These are phyloP conservation scores for Talaromyces marneffei DNA, from an alignment of 2,329 filamentous ascomycete species.

Conservation along the genomic window DNA sequence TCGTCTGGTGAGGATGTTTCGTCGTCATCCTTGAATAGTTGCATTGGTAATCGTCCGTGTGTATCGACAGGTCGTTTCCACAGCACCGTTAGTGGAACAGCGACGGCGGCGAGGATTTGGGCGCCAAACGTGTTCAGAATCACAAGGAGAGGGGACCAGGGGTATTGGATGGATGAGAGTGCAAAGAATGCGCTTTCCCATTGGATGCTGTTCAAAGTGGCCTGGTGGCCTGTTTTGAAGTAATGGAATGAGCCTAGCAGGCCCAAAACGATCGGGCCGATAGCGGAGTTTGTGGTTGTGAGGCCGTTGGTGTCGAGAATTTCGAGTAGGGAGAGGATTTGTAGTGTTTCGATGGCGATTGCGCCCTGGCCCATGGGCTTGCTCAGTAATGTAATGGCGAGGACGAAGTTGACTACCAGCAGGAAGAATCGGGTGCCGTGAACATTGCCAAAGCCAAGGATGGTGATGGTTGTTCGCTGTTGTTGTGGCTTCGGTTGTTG, in stretches of 20 bases:
- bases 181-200: conserved; percentile 96
- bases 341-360: conserved; percentile 76
- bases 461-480: conserved; percentile 55
- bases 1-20: conserved; percentile 20
- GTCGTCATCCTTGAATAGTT: conserved; percentile 18
- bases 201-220: conserved; percentile 78
- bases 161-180: conserved; percentile 74
- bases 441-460: conserved; percentile 89
- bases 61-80: conserved; percentile 85
- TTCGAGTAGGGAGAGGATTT: conserved; percentile 71
- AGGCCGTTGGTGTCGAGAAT: conserved; percentile 58
- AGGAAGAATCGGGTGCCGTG: conserved; percentile 86
- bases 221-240: conserved; percentile 97
- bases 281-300: conserved; percentile 56
- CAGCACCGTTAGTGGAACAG: conserved; percentile 72
- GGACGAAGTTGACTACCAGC: conserved; percentile 70
- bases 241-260: conserved; percentile 90
- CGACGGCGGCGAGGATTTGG: conserved; percentile 74
- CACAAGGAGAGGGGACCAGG: conserved; percentile 79
- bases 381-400: conserved; percentile 71
- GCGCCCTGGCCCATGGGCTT: conserved; percentile 93
- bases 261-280: conserved; percentile 78
- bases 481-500: conserved; percentile 22
- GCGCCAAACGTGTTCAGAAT: conserved; percentile 82
- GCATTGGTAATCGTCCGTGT: conserved; percentile 39